phyloP scores from a whole-genome alignment of 305 asterid species.

The Fraxinus dipetala region DNA sequence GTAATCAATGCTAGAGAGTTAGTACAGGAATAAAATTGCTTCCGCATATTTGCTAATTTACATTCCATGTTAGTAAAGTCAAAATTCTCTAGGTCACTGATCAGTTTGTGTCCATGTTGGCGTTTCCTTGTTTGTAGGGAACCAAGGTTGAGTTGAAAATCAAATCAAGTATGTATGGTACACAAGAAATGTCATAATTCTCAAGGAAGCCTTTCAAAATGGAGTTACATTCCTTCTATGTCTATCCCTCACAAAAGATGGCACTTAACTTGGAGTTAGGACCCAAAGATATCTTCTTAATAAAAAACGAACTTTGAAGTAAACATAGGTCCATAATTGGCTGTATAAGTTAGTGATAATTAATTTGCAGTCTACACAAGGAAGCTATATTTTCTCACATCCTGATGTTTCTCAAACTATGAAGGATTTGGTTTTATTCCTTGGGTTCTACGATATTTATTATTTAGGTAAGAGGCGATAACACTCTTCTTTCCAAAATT shows the following conservation, averaged over 20 bases:
- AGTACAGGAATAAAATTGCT: not conserved
- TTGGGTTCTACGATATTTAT: not conserved
- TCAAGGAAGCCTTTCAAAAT: not conserved
- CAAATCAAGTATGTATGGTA: not conserved
- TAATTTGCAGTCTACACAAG: not conserved
- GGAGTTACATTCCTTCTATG: not conserved
- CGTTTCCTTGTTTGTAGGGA: not conserved
- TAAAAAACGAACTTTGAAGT: not conserved
- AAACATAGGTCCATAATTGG: not conserved
- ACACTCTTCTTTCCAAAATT: not conserved
- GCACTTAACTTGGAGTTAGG: not conserved
- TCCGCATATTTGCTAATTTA: not conserved
- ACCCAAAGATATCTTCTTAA: not conserved
- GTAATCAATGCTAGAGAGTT: conserved; percentile 11
- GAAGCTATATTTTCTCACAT: not conserved
- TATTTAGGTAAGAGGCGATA: not conserved
- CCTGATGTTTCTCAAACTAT: not conserved
- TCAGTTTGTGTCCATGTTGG: not conserved
- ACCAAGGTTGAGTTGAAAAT: not conserved
- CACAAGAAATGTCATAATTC: not conserved
- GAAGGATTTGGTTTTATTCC: not conserved
- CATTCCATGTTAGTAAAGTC: not conserved
- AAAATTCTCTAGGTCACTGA: not conserved
- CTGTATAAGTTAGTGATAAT: not conserved
- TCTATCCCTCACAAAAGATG: not conserved